Evolutionary conservation across 1,284 basidiomycete genomes (phyloP), one percentile per base, ranked within the genome.

Genomic region (Tetrapyrgos nigripes): DNA sequence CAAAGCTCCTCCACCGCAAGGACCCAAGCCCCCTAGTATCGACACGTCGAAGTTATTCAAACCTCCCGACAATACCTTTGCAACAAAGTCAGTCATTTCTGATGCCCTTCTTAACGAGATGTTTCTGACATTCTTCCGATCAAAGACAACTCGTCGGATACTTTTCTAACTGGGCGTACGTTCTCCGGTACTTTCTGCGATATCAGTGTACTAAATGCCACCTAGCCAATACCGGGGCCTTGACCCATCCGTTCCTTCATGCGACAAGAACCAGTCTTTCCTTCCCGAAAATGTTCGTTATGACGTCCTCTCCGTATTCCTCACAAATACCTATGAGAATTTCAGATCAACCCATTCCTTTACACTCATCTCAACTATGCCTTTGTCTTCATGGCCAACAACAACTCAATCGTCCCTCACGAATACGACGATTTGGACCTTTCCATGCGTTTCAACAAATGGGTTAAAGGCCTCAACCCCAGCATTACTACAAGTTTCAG

Each of bases 301-400:
- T n/a, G n/a, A n/a, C 24, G 43, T 6, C 17, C 24, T n/a, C 6
- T 45, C 43, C 24, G 9, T 6, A 9, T n/a, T 9, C 43, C 43
- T 45, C 17, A 9, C n/a, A n/a, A 6, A 6, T 9, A 45, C 43
- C 24, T 6, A 45, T n/a, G n/a, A n/a, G n/a, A n/a, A 37, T 9
- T 6, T 19, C n/a, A 45, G 43, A 45, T 45, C 43, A 45, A 45
- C 24, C 43, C 43, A 9, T 45, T 45, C 43, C 43, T 45, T 8
- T 45, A 45, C 17, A 45, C 43, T 45, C 43, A 45, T 45, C 24
- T 45, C n/a, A 45, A 45, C 43, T 45, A 45, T n/a, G 43, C 43
- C 17, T 45, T 45, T 23, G 43, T 45, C n/a, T 45, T 45, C 43
- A 45, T 45, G 43, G 43, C 43, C 17, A 45, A 45, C 43, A 45